These are phyloP conservation scores for Backusella tarrabulga DNA, from an alignment of 192 early-diverging fungal species.

Conservation along the genomic window DNA sequence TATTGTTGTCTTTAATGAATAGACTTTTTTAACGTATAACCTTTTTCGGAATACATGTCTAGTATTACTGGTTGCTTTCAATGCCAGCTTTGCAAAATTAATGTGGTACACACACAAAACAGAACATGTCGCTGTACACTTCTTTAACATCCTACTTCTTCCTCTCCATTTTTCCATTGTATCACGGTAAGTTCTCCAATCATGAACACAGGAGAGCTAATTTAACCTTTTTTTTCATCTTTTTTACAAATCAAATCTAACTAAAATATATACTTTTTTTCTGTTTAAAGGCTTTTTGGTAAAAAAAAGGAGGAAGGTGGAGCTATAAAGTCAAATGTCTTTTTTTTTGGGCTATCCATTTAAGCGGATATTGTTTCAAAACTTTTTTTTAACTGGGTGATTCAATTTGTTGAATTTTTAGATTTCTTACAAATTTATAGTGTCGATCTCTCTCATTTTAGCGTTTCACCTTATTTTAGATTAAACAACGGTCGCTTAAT, in stretches of 20 bases:
- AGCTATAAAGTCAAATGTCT: background rate
- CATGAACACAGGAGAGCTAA: background rate
- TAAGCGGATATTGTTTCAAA: constrained; percentile 1
- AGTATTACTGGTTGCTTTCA: background rate
- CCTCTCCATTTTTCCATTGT: background rate
- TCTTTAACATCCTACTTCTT: background rate
- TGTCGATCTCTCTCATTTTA: background rate
- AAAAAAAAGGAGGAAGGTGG: background rate
- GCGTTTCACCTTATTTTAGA: constrained; percentile 5
- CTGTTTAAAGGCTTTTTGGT: too few relatives aligned
- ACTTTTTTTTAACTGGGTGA: background rate
- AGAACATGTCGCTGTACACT: background rate
- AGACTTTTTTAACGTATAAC: background rate
- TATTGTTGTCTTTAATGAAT: background rate
- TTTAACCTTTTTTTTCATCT: too few relatives aligned
- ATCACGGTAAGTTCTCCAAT: background rate
- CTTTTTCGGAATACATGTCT: background rate
- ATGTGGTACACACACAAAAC: background rate
- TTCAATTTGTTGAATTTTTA: background rate
- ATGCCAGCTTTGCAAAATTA: background rate
- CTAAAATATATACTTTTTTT: background rate
- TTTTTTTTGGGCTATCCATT: background rate
- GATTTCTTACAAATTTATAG: background rate
- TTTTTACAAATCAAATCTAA: background rate
- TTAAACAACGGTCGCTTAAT: background rate